Conservation (phyloP, 1,139 yeast species). For the Sugiyamaella sp. region DNA sequence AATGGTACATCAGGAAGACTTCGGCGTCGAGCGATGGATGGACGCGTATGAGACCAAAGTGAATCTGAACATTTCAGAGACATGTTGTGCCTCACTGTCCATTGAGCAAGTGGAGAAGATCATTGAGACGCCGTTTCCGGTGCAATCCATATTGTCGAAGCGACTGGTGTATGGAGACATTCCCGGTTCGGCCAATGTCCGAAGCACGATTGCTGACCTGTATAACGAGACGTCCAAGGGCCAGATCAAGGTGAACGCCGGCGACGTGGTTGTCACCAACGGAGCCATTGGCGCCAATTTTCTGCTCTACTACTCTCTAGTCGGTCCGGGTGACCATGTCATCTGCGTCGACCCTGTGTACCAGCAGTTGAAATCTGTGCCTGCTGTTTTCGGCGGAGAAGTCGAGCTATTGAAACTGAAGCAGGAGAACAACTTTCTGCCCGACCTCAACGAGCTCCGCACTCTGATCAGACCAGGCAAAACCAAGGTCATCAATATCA, state of each 20-base stretch:
- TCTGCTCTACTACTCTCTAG: constrained; percentile 51
- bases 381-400: constrained; percentile 52
- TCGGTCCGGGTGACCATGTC: constrained; percentile 53
- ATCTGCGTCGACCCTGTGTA: constrained; percentile 57
- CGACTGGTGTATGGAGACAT: constrained; percentile 55
- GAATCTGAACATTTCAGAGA: constrained; percentile 54
- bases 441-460: constrained; percentile 45
- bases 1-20: constrained; percentile 41
- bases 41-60: constrained; percentile 52
- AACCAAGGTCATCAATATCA: constrained; percentile 53
- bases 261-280: constrained; percentile 53
- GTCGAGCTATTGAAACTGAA: constrained; percentile 46
- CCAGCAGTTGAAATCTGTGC: constrained; percentile 56
- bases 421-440: constrained; percentile 44
- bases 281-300: constrained; percentile 66
- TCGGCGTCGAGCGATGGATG: constrained; percentile 63
- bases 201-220: constrained; percentile 44
- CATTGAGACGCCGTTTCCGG: constrained; percentile 38
- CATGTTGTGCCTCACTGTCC: constrained; percentile 54
- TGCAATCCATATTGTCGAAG: constrained; percentile 28
- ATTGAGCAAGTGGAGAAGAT: constrained; percentile 46
- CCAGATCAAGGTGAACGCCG: constrained; percentile 33
- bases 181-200: constrained; percentile 50
- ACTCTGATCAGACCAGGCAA: constrained; percentile 40
- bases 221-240: constrained; percentile 42